Evolutionary conservation across 2,329 filamentous ascomycete genomes (phyloP), one percentile per base, ranked within the genome.

Genomic region (Phialophora expanda): DNA sequence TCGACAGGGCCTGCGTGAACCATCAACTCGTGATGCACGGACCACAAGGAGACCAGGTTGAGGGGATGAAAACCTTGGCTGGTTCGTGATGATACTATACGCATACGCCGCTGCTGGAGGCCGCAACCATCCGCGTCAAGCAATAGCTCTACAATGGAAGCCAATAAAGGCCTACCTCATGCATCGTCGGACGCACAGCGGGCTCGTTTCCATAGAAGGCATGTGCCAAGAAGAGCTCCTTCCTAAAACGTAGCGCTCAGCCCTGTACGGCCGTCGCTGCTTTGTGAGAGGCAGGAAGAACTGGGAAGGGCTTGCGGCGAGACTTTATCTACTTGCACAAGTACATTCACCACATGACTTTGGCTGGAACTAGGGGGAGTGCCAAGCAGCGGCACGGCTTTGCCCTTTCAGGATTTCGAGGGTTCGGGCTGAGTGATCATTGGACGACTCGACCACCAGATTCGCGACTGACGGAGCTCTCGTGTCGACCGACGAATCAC

Each of bases 401-500:
- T 12, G 28, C 20, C 48, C 17, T 9, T 55, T 55, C 4, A 24
- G 28, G 17, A 9, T 55, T n/a, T 2, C 26, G 28, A 12, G 48
- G 26, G 3, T 12, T 2, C 24, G 56, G 6, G 6, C 12, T 12
- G 17, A n/a, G 11, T 20, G n/a, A 6, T 53, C 11, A 63, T 57
- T 64, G 61, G 61, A 8, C 61, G 6, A 53, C 30, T 54, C 61
- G 54, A 32, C 59, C 14, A 56, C 61, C 63, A 61, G 57, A 51
- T 65, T 65, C 26, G 30, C 51, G 57, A 61, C 51, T 57, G 56
- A 55, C n/a, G 11, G 17, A 55, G 34, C 14, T 24, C 24, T 20
- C 50, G 11, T 11, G 4, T 7, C 2, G 5, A 26, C 20, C 11
- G 26, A 53, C 63, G 30, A 61, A 65, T 61, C 48, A 61, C 9